phyloP scores from a whole-genome alignment of 1,139 yeast species.

The Meyerozyma elateridarum region DNA sequence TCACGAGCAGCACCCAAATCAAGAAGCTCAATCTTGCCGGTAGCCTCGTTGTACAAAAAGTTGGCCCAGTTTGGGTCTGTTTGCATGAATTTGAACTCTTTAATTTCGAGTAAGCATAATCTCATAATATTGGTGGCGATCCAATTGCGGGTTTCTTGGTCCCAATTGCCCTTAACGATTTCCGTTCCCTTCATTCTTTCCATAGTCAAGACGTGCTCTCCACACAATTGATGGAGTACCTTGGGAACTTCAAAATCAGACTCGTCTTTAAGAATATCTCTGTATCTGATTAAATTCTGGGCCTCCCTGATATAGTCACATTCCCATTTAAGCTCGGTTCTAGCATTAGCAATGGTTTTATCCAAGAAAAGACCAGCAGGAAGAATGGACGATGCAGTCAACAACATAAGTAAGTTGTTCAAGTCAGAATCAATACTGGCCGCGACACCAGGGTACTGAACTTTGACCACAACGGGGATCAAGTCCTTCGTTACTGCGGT shows the following conservation, averaged over 20 bases:
- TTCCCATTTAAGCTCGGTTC: slow-evolving; percentile 94
- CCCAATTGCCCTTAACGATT: slow-evolving; percentile 72
- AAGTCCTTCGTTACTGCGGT: slow-evolving; percentile 61
- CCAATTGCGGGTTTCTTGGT: slow-evolving; percentile 70
- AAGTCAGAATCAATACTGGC: slow-evolving; percentile 90
- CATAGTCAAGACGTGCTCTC: slow-evolving; percentile 86
- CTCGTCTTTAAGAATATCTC: slow-evolving; percentile 58
- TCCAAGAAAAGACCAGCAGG: slow-evolving; percentile 93
- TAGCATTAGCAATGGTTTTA: slow-evolving; percentile 87
- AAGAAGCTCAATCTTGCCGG: slow-evolving; percentile 69
- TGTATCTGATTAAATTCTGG: slow-evolving; percentile 64
- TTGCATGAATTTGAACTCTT: slow-evolving; percentile 87
- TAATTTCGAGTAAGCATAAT: slow-evolving; percentile 79
- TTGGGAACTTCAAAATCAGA: slow-evolving; percentile 74
- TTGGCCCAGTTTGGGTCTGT: slow-evolving; percentile 99
- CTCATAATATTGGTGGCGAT: slow-evolving; percentile 86
- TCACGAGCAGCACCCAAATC: slow-evolving; percentile 96
- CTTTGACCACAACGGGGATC: slow-evolving; percentile 87
- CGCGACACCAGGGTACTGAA: slow-evolving; percentile 98
- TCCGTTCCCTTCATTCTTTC: slow-evolving; percentile 80
- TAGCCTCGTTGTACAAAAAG: slow-evolving; percentile 69
- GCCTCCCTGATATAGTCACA: slow-evolving; percentile 95
- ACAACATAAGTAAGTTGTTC: slow-evolving; percentile 71
- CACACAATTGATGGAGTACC: slow-evolving; percentile 73
- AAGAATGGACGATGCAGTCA: slow-evolving; percentile 80